Evolutionary conservation across 768 basidiomycete species (phyloP).

Genomic region (Lyophyllum decastes): DNA sequence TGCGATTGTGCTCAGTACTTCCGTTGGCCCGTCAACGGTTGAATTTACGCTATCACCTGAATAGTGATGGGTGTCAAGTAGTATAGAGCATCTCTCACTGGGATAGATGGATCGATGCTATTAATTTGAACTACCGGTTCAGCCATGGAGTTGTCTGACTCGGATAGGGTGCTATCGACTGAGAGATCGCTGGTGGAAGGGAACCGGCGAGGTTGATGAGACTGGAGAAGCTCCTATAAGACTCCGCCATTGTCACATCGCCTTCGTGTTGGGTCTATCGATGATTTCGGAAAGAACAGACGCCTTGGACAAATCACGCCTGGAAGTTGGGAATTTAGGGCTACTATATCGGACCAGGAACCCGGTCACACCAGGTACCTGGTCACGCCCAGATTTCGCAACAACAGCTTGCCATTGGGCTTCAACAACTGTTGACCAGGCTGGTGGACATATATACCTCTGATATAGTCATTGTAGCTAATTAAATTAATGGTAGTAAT

Average conservation of each 20-base stretch:
- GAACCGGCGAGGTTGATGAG: too few relatives aligned
- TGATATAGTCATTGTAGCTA: too few relatives aligned
- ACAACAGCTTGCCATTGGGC: too few relatives aligned
- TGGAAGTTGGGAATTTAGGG: too few relatives aligned
- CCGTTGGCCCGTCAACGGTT: background rate
- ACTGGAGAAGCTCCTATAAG: background rate
- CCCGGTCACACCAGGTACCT: too few relatives aligned
- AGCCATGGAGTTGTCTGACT: background rate
- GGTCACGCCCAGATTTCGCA: too few relatives aligned
- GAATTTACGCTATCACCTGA: background rate
- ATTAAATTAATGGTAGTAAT: too few relatives aligned
- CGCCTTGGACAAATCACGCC: too few relatives aligned
- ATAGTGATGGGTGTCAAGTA: slow-evolving; percentile 11
- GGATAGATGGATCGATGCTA: background rate
- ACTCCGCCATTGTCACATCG: background rate
- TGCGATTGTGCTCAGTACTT: background rate
- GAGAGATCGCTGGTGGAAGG: too few relatives aligned
- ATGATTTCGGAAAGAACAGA: background rate
- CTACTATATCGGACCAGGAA: too few relatives aligned
- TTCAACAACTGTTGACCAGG: too few relatives aligned
- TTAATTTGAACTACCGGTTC: background rate
- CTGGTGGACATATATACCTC: too few relatives aligned
- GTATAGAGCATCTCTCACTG: slow-evolving; percentile 11
- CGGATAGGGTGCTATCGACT: background rate
- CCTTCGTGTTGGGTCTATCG: background rate